Conservation (phyloP, 2,329 filamentous ascomycete genomes). For the Diaporthe sp. region DNA sequence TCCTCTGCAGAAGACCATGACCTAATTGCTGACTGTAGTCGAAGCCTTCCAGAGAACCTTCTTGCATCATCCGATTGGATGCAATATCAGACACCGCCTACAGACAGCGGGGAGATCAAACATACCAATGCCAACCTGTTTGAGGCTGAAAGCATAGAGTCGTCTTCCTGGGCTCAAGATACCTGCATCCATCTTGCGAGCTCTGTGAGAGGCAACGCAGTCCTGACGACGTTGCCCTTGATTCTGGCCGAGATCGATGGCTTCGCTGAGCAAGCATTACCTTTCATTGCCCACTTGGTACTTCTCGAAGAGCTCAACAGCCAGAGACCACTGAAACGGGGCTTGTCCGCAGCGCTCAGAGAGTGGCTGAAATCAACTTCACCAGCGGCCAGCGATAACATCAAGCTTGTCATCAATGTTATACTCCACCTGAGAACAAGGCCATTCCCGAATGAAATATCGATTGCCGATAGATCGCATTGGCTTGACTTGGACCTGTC, state of each 20-base stretch:
- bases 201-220: constrained; percentile 71
- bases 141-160: constrained; percentile 55
- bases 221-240: constrained; percentile 76
- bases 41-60: constrained; percentile 64
- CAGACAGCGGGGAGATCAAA: constrained; percentile 56
- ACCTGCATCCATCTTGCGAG: constrained; percentile 73
- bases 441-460: constrained; percentile 78
- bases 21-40: constrained; percentile 64
- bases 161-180: constrained; percentile 70
- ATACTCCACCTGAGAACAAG: constrained; percentile 92
- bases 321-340: constrained; percentile 69
- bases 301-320: constrained; percentile 76
- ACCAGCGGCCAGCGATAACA: constrained; percentile 67
- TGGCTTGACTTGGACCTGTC: constrained; percentile 91
- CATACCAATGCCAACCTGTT: constrained; percentile 50
- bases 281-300: constrained; percentile 87
- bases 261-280: constrained; percentile 81
- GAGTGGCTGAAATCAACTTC: constrained; percentile 70
- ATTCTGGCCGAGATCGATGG: constrained; percentile 75
- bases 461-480: constrained; percentile 80
- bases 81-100: constrained; percentile 66
- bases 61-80: constrained; percentile 69
- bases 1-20: constrained; percentile 59
- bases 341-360: constrained; percentile 75
- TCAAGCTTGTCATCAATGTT: constrained; percentile 80